Base-by-base conservation (phyloP, 2,329 filamentous ascomycete genomes). In the Ascochyta pisi region DNA sequence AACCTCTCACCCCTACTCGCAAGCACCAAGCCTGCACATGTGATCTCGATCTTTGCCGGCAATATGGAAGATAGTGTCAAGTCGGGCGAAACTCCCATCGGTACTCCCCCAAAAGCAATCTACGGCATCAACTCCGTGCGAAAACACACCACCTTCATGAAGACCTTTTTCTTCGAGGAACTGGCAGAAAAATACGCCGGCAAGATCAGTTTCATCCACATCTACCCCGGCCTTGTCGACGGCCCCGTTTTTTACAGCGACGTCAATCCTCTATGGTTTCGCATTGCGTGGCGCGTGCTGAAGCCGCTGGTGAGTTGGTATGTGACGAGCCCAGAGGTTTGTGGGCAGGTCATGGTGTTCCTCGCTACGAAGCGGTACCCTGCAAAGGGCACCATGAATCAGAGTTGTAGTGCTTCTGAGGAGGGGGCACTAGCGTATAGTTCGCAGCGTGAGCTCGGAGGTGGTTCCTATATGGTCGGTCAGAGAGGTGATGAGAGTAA, bases 21-120 rank as follows among this genome's bases (percentile, higher is more conserved):
- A 5, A 64, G 60, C 15, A 57, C 57, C 1, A 37, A 13, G 1
- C 42, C 59, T 6, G 57, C 69, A 69, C 49, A 67, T 65, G 63
- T 75, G 22, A 65, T 76, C 12, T 77, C 75, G 24, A 65, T 77
- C 16, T 76, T 71, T 44, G 71, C 70, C 1, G 70, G 71, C 3
- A 61, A 60, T 15, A 45, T 64, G 8, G 73, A 76, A 51, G 64
- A 65, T 19, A 59, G 49, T 7, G 59, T 71, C 47, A 66, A 58
- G n/a, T 42, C 60, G 4, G 55, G 53, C 7, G 64, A 71, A 26
- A 26, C 70, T 6, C 71, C 73, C 0, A 65, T 76, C 15, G 71
- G 74, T 38, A 59, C 49, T 6, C 64, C 67, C 1, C 12, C 50
- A 9, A 38, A 48, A 9, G 34, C 54, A 12, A 56, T 49, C 8